Evolutionary conservation across 495 filamentous ascomycete genomes (phyloP).

Genomic region (Penicillium pancosmium): DNA sequence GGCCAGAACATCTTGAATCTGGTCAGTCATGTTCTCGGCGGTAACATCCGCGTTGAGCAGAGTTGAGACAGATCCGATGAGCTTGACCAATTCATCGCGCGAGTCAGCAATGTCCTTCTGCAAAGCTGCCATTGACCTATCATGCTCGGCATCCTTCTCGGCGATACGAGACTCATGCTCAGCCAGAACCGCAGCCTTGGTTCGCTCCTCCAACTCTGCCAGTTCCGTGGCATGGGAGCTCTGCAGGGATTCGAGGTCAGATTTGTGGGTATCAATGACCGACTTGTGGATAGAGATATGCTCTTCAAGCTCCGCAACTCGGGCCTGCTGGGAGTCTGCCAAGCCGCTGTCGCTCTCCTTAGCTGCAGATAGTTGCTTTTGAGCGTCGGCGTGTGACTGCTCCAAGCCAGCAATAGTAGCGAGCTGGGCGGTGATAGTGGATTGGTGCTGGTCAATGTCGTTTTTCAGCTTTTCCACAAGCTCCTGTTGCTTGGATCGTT

Average conservation of each 20-base stretch:
- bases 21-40: conserved; percentile 44
- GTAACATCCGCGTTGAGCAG: conserved; percentile 54
- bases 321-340: conserved; percentile 51
- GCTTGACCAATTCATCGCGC: conserved; percentile 66
- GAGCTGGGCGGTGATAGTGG: conserved; percentile 63
- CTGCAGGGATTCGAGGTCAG: conserved; percentile 54
- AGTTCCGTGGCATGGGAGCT: conserved; percentile 57
- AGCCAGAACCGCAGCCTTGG: conserved; percentile 42
- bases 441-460: conserved; percentile 79
- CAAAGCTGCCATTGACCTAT: conserved; percentile 60
- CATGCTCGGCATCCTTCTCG: conserved; percentile 58
- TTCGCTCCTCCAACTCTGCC: conserved; percentile 46
- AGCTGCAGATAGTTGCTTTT: conserved; percentile 54
- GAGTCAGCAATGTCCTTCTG: conserved; percentile 71
- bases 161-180: conserved; percentile 49
- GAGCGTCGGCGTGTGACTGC: conserved; percentile 60
- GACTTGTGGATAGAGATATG: conserved; percentile 58
- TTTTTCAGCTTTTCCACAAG: conserved; percentile 66
- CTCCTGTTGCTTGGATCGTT: conserved; percentile 63
- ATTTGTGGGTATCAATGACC: conserved; percentile 55
- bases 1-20: conserved; percentile 50
- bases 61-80: conserved; percentile 54
- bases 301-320: conserved; percentile 58
- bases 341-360: conserved; percentile 39
- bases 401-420: conserved; percentile 68